These are phyloP conservation scores for Eucalyptus sp. DNA, from an alignment of 345 rosid species.

Conservation along the genomic window DNA sequence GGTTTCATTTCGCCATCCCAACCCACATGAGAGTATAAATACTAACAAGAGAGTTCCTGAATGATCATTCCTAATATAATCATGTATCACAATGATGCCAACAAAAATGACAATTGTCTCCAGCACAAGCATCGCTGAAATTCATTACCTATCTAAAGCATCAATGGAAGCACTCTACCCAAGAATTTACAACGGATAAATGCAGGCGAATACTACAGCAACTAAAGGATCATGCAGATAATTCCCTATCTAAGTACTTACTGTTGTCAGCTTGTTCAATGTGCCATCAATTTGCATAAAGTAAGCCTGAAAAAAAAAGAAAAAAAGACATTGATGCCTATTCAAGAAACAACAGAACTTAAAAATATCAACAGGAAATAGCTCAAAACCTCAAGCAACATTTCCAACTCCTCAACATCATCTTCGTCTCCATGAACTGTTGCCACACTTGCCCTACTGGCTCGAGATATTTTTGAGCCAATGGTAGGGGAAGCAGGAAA, in stretches of 20 bases:
- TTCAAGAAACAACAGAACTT: neutral
- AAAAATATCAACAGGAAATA: neutral
- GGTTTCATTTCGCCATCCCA: neutral
- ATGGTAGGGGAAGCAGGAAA: slow-evolving; percentile 73
- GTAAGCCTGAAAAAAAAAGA: slow-evolving; percentile 58
- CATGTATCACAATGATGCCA: neutral
- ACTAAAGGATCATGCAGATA: neutral
- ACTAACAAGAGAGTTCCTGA: neutral
- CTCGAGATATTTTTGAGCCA: slow-evolving; percentile 90
- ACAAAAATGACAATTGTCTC: neutral
- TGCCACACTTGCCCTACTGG: slow-evolving; percentile 77
- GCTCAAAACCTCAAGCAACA: slow-evolving; percentile 76
- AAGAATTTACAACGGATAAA: neutral
- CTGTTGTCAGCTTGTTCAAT: slow-evolving; percentile 79
- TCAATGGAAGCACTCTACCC: neutral
- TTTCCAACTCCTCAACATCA: slow-evolving; percentile 98
- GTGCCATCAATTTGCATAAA: slow-evolving; percentile 94
- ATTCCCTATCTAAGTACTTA: slow-evolving; percentile 3
- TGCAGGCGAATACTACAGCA: neutral
- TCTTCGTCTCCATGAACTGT: slow-evolving; percentile 85
- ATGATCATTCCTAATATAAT: neutral
- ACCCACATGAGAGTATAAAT: neutral
- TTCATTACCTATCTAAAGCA: neutral
- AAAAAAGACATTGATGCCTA: neutral
- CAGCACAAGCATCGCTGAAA: neutral